Evolutionary conservation across 371 early-diverging fungal species (phyloP), one percentile per base, ranked within the genome.

Genomic region (Circinella umbellata): DNA sequence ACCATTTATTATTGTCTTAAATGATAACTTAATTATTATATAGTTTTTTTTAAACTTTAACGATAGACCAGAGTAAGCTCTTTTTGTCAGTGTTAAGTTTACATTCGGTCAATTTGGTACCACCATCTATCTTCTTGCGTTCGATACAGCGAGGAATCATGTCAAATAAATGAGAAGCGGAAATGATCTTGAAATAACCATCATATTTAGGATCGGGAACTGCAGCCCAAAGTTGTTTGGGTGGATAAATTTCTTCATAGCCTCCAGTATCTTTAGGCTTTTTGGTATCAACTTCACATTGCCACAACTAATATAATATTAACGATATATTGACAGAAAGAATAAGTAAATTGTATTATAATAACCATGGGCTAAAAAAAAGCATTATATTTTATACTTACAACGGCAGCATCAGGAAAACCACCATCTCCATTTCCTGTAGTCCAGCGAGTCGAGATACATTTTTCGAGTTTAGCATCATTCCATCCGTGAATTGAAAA

Each of bases 391-490:
- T 42, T 9, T 51, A n/a, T 51, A 62, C 71, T 49, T 69, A 75
- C 76, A 57, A 75, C 76, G 46, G 79, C 79, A 59, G 76, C 79
- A 69, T 79, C 79, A 55, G 75, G 73, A 49, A 67, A 79, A 4
- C 79, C 79, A 57, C 74, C 79, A 13, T 67, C 64, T 13, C 51
- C 53, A 36, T 62, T 39, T n/a, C 66, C 69, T 9, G 57, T 48
- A 27, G 39, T 70, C 79, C 79, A 79, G 18, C 79, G 79, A 35
- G 79, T 76, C 17, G 79, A 79, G 20, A 76, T 68, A 55, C 79
- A 79, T 51, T 79, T 79, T 49, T 69, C 67, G 39, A 69, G 68
- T 1, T 61, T 48, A 38, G 76, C 74, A 9, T 72, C 57, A 35
- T 79, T 79, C 4, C 27, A 6, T n/a, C 66, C 69, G 48, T 69